Percentiles rank a stretch among this genome's conserved stretches.
phyloP scores from a whole-genome alignment of 495 filamentous ascomycete species.

The Cercophora samala region DNA sequence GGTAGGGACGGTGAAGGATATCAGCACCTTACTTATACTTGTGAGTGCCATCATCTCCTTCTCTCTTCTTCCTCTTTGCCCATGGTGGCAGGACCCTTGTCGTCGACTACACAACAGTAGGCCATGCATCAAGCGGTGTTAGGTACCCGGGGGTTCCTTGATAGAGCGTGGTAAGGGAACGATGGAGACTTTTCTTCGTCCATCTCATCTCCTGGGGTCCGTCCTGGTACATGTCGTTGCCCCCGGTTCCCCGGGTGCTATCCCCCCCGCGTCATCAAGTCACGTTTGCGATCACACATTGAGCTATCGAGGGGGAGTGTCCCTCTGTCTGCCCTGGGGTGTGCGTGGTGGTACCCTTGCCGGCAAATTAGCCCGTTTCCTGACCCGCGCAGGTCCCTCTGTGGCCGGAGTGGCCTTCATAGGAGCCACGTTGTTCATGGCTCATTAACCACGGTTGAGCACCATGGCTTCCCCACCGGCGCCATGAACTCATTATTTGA shows the following conservation, averaged over 20 bases:
- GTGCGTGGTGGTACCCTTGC: slow-evolving; percentile 24
- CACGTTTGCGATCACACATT: slow-evolving; percentile 31
- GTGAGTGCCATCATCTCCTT: slow-evolving; percentile 3
- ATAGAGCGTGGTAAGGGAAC: slow-evolving; percentile 5
- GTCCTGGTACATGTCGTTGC: slow-evolving; percentile 10
- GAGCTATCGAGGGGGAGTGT: slow-evolving; percentile 14
- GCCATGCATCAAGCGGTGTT: slow-evolving; percentile 24
- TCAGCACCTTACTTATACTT: slow-evolving; percentile 27
- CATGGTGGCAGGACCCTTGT: slow-evolving; percentile 9
- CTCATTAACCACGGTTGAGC: slow-evolving; percentile 30
- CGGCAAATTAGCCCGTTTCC: slow-evolving; percentile 36
- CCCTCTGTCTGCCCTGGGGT: slow-evolving; percentile 15
- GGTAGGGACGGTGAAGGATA: slow-evolving; percentile 13
- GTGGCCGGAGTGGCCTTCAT: slow-evolving; percentile 29
- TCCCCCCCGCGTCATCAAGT: slow-evolving; percentile 16
- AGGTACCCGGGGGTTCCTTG: slow-evolving; percentile 10
- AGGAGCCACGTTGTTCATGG: slow-evolving; percentile 41
- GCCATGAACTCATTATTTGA: slow-evolving; percentile 25
- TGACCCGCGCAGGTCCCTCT: slow-evolving; percentile 28
- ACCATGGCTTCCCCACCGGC: slow-evolving; percentile 30
- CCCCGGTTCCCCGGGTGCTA: slow-evolving; percentile 7
- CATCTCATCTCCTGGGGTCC: slow-evolving; percentile 13
- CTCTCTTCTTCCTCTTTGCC: slow-evolving; percentile 9
- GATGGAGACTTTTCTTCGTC: neutral
- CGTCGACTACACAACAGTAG: slow-evolving; percentile 7